A percentile compares a stretch with the other conserved stretches of the same genome.
Evolutionary conservation across 768 basidiomycete genomes (phyloP).

Genomic region (Mrakia hoshinonis): DNA sequence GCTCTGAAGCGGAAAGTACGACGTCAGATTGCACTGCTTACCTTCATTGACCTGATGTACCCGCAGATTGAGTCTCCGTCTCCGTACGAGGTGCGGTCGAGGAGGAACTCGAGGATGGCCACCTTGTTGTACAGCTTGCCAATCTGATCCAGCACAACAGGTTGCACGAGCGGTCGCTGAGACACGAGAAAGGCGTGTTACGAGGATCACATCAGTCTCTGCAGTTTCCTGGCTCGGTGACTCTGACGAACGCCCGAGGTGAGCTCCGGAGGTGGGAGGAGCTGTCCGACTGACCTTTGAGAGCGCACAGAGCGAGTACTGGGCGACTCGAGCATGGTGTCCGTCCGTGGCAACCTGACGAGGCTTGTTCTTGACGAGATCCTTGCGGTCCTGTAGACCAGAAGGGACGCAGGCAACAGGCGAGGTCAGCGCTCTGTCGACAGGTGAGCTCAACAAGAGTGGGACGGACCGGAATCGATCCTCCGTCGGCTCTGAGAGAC

Average conservation of each 20-base stretch:
- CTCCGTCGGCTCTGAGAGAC: slow-evolving; percentile 35
- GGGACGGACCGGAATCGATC: slow-evolving; percentile 39
- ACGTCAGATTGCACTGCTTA: slow-evolving; percentile 44
- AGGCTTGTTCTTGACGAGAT: slow-evolving; percentile 42
- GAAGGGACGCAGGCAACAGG: too few species aligned
- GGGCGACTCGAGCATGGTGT: slow-evolving; percentile 74
- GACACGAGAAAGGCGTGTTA: neutral
- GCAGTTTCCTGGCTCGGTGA: neutral
- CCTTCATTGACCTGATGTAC: slow-evolving; percentile 82
- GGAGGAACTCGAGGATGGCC: slow-evolving; percentile 76
- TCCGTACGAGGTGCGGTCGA: slow-evolving; percentile 73
- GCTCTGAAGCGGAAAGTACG: too few species aligned
- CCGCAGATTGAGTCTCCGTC: slow-evolving; percentile 89
- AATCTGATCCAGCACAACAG: slow-evolving; percentile 80
- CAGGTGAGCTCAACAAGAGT: too few species aligned
- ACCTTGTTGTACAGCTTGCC: slow-evolving; percentile 97
- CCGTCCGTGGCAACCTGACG: slow-evolving; percentile 81
- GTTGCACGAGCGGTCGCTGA: slow-evolving; percentile 77
- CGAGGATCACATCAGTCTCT: neutral
- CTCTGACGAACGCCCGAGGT: too few species aligned
- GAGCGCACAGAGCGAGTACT: slow-evolving; percentile 88
- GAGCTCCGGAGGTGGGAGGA: neutral
- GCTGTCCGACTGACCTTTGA: slow-evolving; percentile 62
- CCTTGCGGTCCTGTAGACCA: slow-evolving; percentile 36
- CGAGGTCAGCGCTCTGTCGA: too few species aligned